These are phyloP conservation scores for Acidomyces sp. DNA, from an alignment of 495 filamentous ascomycete genomes.

Conservation along the genomic window DNA sequence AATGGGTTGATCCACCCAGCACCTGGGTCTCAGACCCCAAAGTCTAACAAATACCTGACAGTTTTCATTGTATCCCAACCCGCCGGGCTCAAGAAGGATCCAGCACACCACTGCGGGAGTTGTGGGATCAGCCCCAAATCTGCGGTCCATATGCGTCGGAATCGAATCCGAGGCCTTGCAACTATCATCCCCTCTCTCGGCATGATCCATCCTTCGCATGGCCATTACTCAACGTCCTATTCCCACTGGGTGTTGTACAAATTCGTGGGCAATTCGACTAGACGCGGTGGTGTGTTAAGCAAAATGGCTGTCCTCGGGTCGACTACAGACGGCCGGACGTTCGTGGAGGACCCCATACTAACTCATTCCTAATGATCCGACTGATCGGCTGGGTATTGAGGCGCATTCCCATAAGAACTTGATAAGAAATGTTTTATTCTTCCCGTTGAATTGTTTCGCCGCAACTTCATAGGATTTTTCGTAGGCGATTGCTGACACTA, in stretches of 20 bases:
- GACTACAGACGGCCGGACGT: conserved; percentile 37
- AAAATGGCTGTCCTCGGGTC: conserved; percentile 40
- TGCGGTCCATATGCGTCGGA: conserved; percentile 43
- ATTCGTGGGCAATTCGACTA: conserved; percentile 47
- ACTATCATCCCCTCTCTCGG: conserved; percentile 42
- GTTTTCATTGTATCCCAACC: conserved; percentile 49
- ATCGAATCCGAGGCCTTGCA: conserved; percentile 32
- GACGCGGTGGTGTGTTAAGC: conserved; percentile 43
- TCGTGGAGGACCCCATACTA: conserved; percentile 37
- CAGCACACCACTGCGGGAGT: conserved; percentile 42
- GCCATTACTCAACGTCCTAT: conserved; percentile 40
- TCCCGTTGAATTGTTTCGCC: conserved; percentile 33
- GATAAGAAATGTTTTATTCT: conserved; percentile 44
- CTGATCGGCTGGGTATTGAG: conserved; percentile 49
- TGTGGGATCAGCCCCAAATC: conserved; percentile 32
- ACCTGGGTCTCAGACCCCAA: conserved; percentile 19
- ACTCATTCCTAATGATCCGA: conserved; percentile 42
- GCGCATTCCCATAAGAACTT: conserved; percentile 41
- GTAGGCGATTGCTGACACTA: conserved; percentile 15
- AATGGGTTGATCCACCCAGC: conserved; percentile 14
- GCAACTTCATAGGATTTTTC: conserved; percentile 16
- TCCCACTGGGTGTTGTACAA: conserved; percentile 49
- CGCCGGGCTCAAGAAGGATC: conserved; percentile 28
- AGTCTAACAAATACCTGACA: conserved; percentile 22
- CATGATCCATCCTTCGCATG: conserved; percentile 45